Evolutionary conservation across 306 rosid genomes (phyloP), one percentile per base, ranked within the genome.

Genomic region (Begonia fuchsioides): DNA sequence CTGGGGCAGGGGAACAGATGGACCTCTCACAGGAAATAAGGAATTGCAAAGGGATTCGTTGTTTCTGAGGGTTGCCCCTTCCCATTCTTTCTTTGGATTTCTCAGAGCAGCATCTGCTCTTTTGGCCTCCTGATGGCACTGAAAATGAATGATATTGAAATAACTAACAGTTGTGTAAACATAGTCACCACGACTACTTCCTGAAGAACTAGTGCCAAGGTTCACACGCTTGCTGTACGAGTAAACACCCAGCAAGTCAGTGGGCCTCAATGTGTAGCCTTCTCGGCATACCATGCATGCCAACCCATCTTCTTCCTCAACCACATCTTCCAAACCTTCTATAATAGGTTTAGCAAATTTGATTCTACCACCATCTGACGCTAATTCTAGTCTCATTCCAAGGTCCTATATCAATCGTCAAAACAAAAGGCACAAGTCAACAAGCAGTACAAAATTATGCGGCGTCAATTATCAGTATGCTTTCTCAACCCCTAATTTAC

Each of bases 251-350:
- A 92, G 73, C 57, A 92, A 67, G 64, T 92, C 98, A 14, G 83
- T 61, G 53, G 98, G 96, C 65, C 96, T 80, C 72, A 92, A 77
- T 75, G 94, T 82, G 67, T 92, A 92, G 50, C 98, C 98, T 57
- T 92, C 96, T 64, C 87, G 80, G 79, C 98, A 92, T 54, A 92
- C 98, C 98, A 92, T 92, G 87, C 98, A 92, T 46, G 98, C 94
- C 67, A 92, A 63, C 15, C 94, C 98, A 79, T 82, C 98, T 65
- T 82, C 93, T 72, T 90, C 98, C 73, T 92, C 98, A 72, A 79
- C 77, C 50, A 92, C 93, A 60, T 85, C 98, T 63, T 92, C 98
- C 48, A 92, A 68, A 58, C 95, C 98, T 78, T 85, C 98, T 66
- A 85, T 94, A 38, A 72, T 63, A 55, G 94, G 94, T 52, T 12